phyloP scores from a whole-genome alignment of 2,329 filamentous ascomycete species.

The Sporothrix mexicana region DNA sequence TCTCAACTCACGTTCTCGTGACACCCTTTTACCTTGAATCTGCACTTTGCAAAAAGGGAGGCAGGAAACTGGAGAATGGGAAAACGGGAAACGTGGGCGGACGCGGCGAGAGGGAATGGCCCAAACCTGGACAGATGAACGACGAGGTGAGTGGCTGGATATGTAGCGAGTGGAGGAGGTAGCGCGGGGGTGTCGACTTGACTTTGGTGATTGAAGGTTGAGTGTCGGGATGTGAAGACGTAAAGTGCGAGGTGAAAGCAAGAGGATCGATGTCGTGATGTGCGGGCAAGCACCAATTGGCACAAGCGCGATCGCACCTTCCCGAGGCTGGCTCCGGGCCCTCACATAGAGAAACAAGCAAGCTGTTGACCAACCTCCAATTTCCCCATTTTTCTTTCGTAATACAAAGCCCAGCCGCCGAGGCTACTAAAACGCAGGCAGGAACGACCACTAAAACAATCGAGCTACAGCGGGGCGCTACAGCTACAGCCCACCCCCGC shows the following conservation, averaged over 20 bases:
- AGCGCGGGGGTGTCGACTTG: slow-evolving; percentile 9
- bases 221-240: background rate
- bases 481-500: slow-evolving; percentile 11
- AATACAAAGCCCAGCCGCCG: slow-evolving; percentile 16
- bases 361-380: no score
- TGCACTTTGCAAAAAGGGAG: background rate
- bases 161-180: background rate
- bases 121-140: background rate
- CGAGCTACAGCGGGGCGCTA: slow-evolving; percentile 22
- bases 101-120: background rate
- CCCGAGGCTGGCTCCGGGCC: slow-evolving; percentile 1
- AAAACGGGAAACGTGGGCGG: background rate
- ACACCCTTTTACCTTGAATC: background rate
- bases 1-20: slow-evolving; percentile 5
- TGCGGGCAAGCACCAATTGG: slow-evolving; percentile 21
- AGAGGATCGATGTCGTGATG: slow-evolving; percentile 26
- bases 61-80: background rate
- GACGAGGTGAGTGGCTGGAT: background rate
- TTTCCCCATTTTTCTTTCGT: slow-evolving; percentile 21
- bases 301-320: slow-evolving; percentile 20
- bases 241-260: background rate
- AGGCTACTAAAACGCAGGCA: background rate
- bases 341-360: background rate
- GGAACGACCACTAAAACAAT: background rate
- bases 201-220: background rate